These are phyloP conservation scores for Ramichloridium luteum DNA, from an alignment of 2,329 filamentous ascomycete species.

Conservation along the genomic window DNA sequence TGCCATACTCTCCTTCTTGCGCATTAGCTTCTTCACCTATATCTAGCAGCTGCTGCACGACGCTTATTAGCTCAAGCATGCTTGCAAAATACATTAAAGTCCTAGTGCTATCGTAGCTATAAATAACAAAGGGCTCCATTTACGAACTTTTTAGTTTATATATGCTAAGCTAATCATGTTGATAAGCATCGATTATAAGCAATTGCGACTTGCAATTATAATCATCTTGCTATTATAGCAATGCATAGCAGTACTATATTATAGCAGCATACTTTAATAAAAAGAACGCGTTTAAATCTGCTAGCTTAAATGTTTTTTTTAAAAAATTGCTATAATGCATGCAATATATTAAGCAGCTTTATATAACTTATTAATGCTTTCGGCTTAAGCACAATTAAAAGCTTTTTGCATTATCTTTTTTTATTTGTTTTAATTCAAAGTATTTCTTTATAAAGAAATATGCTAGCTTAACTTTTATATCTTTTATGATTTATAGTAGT, in stretches of 20 bases:
- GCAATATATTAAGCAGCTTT: slow-evolving; percentile 11
- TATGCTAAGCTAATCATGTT: slow-evolving; percentile 6
- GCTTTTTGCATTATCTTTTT: slow-evolving; percentile 3
- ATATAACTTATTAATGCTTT: slow-evolving; percentile 6
- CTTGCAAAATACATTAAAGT: slow-evolving; percentile 1
- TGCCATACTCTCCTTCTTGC: slow-evolving; percentile 11
- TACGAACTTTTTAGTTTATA: slow-evolving; percentile 2
- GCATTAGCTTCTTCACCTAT: slow-evolving; percentile 11
- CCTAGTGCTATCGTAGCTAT: neutral
- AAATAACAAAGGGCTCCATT: slow-evolving; percentile 2
- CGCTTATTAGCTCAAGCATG: neutral
- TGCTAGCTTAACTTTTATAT: slow-evolving; percentile 12
- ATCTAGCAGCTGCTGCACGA: slow-evolving; percentile 11
- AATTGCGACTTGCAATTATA: slow-evolving; percentile 3
- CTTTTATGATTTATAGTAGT: neutral
- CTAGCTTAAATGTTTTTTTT: slow-evolving; percentile 5
- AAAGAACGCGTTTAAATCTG: slow-evolving; percentile 9
- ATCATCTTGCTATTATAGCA: slow-evolving; percentile 5
- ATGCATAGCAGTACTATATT: slow-evolving; percentile 8
- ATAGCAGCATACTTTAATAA: slow-evolving; percentile 10
- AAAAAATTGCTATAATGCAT: slow-evolving; percentile 7
- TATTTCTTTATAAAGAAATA: slow-evolving; percentile 19
- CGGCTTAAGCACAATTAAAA: slow-evolving; percentile 6
- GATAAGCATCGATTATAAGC: neutral
- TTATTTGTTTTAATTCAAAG: slow-evolving; percentile 11